These are phyloP conservation scores for Hanseniaspora uvarum DNA, from an alignment of 1,139 yeast genomes.

Conservation along the genomic window DNA sequence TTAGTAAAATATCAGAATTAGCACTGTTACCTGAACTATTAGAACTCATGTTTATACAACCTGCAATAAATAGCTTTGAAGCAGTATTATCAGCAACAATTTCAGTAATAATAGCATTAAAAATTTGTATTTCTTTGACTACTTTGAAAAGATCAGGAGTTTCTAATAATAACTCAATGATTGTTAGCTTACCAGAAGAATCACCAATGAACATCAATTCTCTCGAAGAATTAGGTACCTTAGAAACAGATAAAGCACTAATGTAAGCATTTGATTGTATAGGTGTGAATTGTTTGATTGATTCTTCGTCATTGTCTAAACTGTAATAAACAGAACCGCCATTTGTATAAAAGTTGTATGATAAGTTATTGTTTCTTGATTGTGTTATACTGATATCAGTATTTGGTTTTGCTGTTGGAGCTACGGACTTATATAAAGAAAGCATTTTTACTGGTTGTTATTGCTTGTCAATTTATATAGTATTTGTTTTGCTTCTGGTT, in stretches of 20 bases:
- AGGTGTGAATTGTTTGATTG: slow-evolving; percentile 1
- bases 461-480: neutral
- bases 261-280: slow-evolving; percentile 14
- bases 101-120: slow-evolving; percentile 73
- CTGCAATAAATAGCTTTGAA: slow-evolving; percentile 80
- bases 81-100: slow-evolving; percentile 91
- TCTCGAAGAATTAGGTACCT: slow-evolving; percentile 40
- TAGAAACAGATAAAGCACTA: neutral
- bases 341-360: slow-evolving; percentile 10
- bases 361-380: slow-evolving; percentile 14
- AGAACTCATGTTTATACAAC: slow-evolving; percentile 82
- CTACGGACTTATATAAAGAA: neutral
- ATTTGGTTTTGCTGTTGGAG: slow-evolving; percentile 13
- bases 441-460: neutral
- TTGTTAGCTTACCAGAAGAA: slow-evolving; percentile 70
- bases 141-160: slow-evolving; percentile 4
- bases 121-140: slow-evolving; percentile 53
- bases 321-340: slow-evolving; percentile 8
- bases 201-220: slow-evolving; percentile 89
- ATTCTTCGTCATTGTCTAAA: neutral
- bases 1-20: slow-evolving; percentile 3
- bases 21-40: slow-evolving; percentile 44
- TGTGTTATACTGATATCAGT: slow-evolving; percentile 5
- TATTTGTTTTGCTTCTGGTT: neutral
- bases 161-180: slow-evolving; percentile 52